Evolutionary conservation across 495 filamentous ascomycete species (phyloP), one percentile per base, ranked within the genome.

Genomic region (Niebla homalea): DNA sequence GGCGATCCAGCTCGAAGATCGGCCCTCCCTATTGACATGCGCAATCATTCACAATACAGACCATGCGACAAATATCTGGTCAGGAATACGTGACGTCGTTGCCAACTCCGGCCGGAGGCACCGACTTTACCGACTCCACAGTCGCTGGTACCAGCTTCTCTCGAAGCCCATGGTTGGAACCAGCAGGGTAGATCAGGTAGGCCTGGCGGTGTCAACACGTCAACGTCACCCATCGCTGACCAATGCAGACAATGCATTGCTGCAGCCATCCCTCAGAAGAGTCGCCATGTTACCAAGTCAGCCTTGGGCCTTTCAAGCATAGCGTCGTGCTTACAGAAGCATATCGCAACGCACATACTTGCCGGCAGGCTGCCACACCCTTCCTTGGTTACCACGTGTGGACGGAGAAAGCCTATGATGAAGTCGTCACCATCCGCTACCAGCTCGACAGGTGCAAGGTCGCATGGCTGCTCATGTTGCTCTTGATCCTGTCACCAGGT

Each of bases 401-500:
- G 38, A 11, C 1, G 1, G 5, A 5, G 38, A 18, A 41, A 41
- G 38, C 7, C 14, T 3, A 8, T 7, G 20, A 41, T 41, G 11
- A 19, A 2, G 20, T 41, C 38, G 14, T 41, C 38, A 44, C 46
- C n/a, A 23, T 54, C 35, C 37, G 26, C 36, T 29, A 50, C 14
- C 29, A 48, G 43, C 15, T 54, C 20, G 32, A 54, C 36, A 54
- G 43, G 45, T 29, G 32, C 19, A 54, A 54, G 21, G 41, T 54
- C 7, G 46, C 52, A n/a, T 35, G 47, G 52, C 19, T 54, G 19
- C 35, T 54, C 2, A 35, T 54, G 15, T 6, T 54, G 40, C 46
- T 54, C 5, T 35, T 54, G 12, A 25, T 54, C 18, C 10, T 50
- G 21, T 54, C 52, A 16, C 48, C 52, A 1, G 14, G 18, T 7